Evolutionary conservation across 2,329 filamentous ascomycete species (phyloP).

Genomic region (Tolypocladium endophyticum): DNA sequence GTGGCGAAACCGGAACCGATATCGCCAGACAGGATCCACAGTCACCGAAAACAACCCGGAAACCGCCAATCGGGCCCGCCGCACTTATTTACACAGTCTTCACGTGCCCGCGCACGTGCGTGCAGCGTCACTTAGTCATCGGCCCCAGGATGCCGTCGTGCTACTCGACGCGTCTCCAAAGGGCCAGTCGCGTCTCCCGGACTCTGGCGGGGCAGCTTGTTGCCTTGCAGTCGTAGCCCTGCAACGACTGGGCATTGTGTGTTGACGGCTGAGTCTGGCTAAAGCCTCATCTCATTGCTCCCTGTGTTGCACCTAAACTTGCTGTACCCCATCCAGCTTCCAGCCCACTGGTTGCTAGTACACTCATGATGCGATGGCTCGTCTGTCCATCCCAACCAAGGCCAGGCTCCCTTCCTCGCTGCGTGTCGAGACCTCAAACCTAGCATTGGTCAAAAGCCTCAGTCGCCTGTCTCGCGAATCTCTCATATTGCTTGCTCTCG

Average conservation of each 20-base stretch:
- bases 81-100: background rate
- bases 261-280: background rate
- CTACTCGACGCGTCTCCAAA: background rate
- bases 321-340: background rate
- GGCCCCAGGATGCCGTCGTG: background rate
- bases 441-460: constrained; percentile 55
- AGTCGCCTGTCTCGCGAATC: constrained; percentile 61
- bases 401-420: constrained; percentile 62
- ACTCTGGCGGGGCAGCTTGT: background rate
- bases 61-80: background rate
- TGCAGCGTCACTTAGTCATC: background rate
- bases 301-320: background rate
- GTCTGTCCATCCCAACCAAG: constrained; percentile 58
- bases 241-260: background rate
- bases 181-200: background rate
- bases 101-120: background rate
- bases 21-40: background rate
- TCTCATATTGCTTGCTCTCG: constrained; percentile 59
- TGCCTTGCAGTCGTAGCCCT: background rate
- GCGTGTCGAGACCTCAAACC: constrained; percentile 55
- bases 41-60: background rate
- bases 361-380: constrained; percentile 29
- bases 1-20: background rate
- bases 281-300: background rate
- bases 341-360: background rate